These are phyloP conservation scores for Globisporangium polare DNA, from an alignment of 352 stramenopile species.

Conservation along the genomic window DNA sequence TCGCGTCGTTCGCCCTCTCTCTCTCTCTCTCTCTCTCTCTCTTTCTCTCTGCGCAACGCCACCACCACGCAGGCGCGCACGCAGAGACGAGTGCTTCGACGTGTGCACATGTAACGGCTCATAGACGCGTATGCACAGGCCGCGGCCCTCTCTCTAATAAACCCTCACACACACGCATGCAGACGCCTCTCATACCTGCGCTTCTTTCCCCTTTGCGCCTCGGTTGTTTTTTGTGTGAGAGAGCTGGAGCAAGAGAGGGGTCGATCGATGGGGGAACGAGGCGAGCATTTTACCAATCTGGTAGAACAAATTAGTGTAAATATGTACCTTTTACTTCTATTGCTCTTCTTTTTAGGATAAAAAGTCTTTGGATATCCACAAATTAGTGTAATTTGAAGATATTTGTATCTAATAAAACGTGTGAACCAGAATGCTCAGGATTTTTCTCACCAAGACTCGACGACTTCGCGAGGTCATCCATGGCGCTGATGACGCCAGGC, in stretches of 20 bases:
- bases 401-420: background rate
- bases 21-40: background rate
- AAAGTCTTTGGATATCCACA: background rate
- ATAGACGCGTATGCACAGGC: background rate
- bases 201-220: constrained; percentile 4
- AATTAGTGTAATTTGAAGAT: background rate
- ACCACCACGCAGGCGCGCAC: background rate
- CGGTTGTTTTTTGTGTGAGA: constrained; percentile 5
- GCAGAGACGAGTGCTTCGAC: background rate
- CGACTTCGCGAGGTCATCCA: background rate
- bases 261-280: background rate
- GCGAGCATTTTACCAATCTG: background rate
- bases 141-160: background rate
- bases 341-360: background rate
- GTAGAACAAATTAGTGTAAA: background rate
- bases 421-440: background rate
- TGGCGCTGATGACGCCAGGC: background rate
- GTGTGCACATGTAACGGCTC: background rate
- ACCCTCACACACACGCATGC: background rate
- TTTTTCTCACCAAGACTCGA: constrained; percentile 1
- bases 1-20: background rate
- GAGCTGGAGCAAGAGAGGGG: background rate
- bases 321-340: background rate
- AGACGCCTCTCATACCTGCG: background rate
- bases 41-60: background rate